Base-by-base conservation (phyloP, 1,139 yeast genomes). In the Protomyces lactucae-debilis region DNA sequence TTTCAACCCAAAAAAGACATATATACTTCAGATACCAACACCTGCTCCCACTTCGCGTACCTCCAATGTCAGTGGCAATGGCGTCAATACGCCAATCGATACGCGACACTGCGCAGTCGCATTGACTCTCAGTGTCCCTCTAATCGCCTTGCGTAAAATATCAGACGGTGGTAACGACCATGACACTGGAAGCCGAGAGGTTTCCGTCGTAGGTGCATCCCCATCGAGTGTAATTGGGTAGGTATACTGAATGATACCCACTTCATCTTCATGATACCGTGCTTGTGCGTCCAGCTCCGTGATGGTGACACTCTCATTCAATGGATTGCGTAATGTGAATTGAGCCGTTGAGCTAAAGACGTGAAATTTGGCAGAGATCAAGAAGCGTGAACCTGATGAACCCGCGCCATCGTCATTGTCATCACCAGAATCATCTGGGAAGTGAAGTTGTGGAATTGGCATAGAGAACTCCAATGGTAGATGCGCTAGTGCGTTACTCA, bases 351-450 rank as follows among this genome's bases (percentile, higher is more conserved):
- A 52, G 37, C 57, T 52, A 21, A 59, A 23, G 5, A 59, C 32
- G 35, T 59, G 63, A 25, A 59, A 59, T n/a, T 59, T 59, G 32
- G 63, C 63, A 14, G 63, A 23, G 21, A 59, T 57, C 46, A 59
- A 21, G 45, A 59, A 59, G 12, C 54, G 63, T 18, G 52, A 39
- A 10, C 53, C 56, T 37, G 14, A 6, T 4, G 43, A 5, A 12
- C 5, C 5, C 43, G 16, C 9, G 8, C 60, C 60, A 35, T 28
- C 25, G 8, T 28, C 32, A 16, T n/a, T 28, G 32, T 45, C 55
- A 18, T 35, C 45, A 39, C 21, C 54, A 36, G 43, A 25, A 12
- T 32, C 32, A 23, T 12, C 39, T 5, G 56, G 53, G 12, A 16
- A 16, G 9, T 39, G 43, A 18, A 59, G 57, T 14, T 55, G 56